Base-by-base conservation (phyloP, 352 stramenopile genomes). In the Saprolegnia diclina region DNA sequence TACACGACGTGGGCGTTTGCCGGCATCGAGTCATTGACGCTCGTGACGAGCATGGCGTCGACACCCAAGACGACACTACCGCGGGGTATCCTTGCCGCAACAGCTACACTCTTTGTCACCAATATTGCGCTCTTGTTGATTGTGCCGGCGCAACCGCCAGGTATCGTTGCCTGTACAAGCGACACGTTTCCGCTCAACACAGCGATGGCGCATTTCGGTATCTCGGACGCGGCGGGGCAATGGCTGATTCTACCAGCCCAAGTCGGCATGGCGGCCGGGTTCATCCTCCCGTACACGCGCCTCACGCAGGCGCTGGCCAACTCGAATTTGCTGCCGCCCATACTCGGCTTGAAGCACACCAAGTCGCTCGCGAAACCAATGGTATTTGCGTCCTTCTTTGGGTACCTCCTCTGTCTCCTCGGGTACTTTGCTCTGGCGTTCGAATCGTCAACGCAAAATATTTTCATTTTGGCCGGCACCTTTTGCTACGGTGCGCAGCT, bases 191-290 rank as follows among this genome's bases (percentile, higher is more conserved):
- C 37, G 14, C 29, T 65, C n/a, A 65, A 56, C 57, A 42, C 10
- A 7, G 14, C 14, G 7, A 22, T 24, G 18, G 11, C 37, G 10
- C 10, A 42, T 22, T 29, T 65, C 14, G 57, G 57, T 10, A 21
- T 65, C 22, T 65, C 57, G 16, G 16, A 42, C n/a, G 24, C 24
- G 5, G 38, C 29, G 7, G 57, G 18, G 10, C 16, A 56, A 7
- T 65, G 57, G 57, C n/a, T 65, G 38, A 65, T 65, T 19, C 21
- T 65, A 10, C 57, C 57, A 10, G 57, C 57, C 9, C 57, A 65
- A 53, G 56, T 65, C 22, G 29, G 57, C 38, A 65, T 65, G 57
- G 57, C 57, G 19, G 26, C 37, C 32, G 57, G 57, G 5, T 65
- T 65, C 45, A 56, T 65, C 24, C 26, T 65, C n/a, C 57, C 57